These are phyloP conservation scores for Edaphochlamys debaryana DNA, from an alignment of 139 green algal species.

Conservation along the genomic window DNA sequence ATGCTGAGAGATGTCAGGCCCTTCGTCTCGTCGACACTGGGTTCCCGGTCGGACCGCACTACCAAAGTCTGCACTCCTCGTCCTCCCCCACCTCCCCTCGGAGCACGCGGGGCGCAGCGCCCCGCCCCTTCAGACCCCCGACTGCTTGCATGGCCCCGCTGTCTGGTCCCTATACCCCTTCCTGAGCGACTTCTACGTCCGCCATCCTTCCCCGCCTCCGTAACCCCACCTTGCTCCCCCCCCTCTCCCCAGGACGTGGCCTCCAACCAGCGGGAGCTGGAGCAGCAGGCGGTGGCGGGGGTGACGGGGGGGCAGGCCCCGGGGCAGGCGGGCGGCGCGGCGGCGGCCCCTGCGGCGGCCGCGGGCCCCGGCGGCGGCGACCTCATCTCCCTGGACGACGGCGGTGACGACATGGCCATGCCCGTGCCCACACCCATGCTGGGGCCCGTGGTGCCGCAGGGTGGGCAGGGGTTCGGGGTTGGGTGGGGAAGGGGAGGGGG, in stretches of 20 bases:
- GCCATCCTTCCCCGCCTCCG: too few species aligned
- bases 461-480: background rate
- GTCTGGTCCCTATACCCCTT: too few species aligned
- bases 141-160: too few species aligned
- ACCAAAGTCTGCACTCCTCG: too few species aligned
- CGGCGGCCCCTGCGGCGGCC: background rate
- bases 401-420: background rate
- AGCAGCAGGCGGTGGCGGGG: conserved; percentile 5
- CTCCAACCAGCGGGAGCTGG: conserved; percentile 20
- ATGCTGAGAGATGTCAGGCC: too few species aligned
- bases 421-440: conserved; percentile 4
- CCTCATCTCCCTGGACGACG: conserved; percentile 36
- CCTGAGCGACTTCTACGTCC: too few species aligned
- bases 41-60: too few species aligned
- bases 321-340: background rate
- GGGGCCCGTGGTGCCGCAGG: background rate
- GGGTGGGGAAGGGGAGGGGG: background rate
- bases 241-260: conserved; percentile 12
- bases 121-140: too few species aligned
- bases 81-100: too few species aligned
- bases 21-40: too few species aligned
- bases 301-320: background rate
- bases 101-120: too few species aligned
- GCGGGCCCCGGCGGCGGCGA: background rate
- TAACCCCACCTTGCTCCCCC: too few species aligned